Conservation (phyloP, 176 grass and related monocot species). For the Elymus sibiricus region DNA sequence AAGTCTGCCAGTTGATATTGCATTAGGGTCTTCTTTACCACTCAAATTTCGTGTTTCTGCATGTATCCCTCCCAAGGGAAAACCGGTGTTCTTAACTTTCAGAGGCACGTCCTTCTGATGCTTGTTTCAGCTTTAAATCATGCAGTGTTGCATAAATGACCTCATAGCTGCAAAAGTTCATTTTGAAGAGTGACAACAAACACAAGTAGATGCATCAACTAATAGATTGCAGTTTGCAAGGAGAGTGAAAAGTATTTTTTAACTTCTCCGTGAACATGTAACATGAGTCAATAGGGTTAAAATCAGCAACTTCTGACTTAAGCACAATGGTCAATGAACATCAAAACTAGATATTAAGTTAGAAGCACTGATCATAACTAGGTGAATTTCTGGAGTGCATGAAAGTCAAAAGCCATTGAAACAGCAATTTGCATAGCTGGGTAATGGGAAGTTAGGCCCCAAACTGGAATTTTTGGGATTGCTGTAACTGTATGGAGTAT, state of each 20-base stretch:
- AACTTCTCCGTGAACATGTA: not conserved
- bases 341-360: not conserved
- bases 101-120: not conserved
- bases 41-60: slow-evolving; percentile 1
- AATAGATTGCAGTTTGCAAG: not conserved
- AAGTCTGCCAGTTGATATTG: slow-evolving; percentile 14
- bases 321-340: not conserved
- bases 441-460: not conserved
- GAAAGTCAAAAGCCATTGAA: not conserved
- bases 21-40: not conserved
- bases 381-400: not conserved
- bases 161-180: not conserved
- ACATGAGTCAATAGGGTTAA: not conserved
- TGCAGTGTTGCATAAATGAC: not conserved
- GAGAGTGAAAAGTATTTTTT: not conserved
- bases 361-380: not conserved
- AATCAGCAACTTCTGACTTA: not conserved
- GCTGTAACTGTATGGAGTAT: not conserved
- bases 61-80: not conserved
- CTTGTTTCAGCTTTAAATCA: slow-evolving; percentile 1
- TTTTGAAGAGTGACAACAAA: not conserved
- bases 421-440: not conserved
- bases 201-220: not conserved
- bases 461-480: not conserved
- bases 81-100: not conserved